Evolutionary conservation across 352 stramenopile species (phyloP).

Genomic region (Phytopythium aichiense): DNA sequence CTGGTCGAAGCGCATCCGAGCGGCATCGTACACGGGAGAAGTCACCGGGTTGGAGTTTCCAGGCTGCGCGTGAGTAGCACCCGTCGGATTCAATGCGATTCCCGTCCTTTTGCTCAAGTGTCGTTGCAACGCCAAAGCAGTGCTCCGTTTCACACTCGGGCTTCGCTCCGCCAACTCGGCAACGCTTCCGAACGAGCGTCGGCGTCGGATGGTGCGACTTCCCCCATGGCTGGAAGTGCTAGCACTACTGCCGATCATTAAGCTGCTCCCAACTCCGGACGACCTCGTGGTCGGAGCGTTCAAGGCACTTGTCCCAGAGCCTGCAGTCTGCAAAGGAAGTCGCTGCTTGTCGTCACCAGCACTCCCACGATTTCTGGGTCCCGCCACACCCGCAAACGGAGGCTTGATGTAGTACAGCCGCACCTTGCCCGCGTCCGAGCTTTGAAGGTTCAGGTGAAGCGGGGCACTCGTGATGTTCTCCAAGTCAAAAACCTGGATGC

Average conservation of each 20-base stretch:
- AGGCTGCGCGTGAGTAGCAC: neutral
- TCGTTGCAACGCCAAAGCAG: constrained; percentile 39
- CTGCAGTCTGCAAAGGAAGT: neutral
- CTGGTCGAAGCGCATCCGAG: constrained; percentile 1
- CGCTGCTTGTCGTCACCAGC: constrained; percentile 10
- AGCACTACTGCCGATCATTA: neutral
- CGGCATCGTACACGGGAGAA: neutral
- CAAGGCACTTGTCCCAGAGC: neutral
- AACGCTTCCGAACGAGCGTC: constrained; percentile 70
- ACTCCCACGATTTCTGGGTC: neutral
- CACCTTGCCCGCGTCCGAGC: constrained; percentile 65
- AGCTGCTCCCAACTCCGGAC: constrained; percentile 1
- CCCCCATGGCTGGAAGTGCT: constrained; percentile 5
- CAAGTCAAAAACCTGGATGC: constrained; percentile 86
- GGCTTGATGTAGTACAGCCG: constrained; percentile 69
- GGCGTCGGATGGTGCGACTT: constrained; percentile 47
- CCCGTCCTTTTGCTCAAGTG: constrained; percentile 54
- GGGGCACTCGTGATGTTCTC: constrained; percentile 87
- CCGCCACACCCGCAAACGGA: constrained; percentile 16
- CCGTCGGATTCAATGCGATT: neutral
- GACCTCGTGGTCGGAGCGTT: neutral
- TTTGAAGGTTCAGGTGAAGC: constrained; percentile 76
- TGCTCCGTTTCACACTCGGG: constrained; percentile 33
- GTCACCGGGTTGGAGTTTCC: neutral
- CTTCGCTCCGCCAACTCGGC: constrained; percentile 43